Evolutionary conservation across 371 early-diverging fungal species (phyloP).

Genomic region (Rhizopus arrhizus): DNA sequence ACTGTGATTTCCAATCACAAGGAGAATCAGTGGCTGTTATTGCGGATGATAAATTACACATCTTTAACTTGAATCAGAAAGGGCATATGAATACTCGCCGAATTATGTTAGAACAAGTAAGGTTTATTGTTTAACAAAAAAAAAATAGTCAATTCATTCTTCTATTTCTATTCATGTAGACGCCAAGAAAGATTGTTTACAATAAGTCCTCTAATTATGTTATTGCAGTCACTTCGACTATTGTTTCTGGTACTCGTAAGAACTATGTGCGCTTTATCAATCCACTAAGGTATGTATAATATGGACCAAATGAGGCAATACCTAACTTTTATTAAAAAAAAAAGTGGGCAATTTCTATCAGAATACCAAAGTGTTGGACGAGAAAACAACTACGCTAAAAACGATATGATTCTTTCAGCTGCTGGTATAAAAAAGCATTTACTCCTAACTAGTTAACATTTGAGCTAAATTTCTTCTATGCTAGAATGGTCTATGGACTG

Average conservation of each 20-base stretch:
- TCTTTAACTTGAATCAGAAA: slow-evolving; percentile 10
- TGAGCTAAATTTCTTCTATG: not conserved
- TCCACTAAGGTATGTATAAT: slow-evolving; percentile 14
- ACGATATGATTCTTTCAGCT: slow-evolving; percentile 26
- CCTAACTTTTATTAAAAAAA: not conserved
- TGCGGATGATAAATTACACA: slow-evolving; percentile 28
- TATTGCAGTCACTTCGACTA: slow-evolving; percentile 17
- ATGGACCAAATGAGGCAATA: not conserved
- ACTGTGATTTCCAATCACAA: not conserved
- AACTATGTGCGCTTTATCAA: slow-evolving; percentile 23
- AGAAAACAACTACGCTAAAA: slow-evolving; percentile 18
- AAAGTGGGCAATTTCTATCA: slow-evolving; percentile 24
- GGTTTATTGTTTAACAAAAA: no score
- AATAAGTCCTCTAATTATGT: slow-evolving; percentile 17
- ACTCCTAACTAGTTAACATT: no score
- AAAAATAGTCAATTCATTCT: no score
- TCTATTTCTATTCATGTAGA: slow-evolving; percentile 14
- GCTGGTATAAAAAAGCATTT: slow-evolving; percentile 17
- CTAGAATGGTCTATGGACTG: slow-evolving; percentile 43
- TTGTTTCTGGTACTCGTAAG: slow-evolving; percentile 12
- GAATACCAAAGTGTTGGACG: slow-evolving; percentile 14
- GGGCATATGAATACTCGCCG: slow-evolving; percentile 19
- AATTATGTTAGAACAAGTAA: slow-evolving; percentile 32
- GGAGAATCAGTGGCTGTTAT: slow-evolving; percentile 22
- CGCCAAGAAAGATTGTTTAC: slow-evolving; percentile 28